Evolutionary conservation across 2,329 filamentous ascomycete species (phyloP), one percentile per base, ranked within the genome.

Genomic region (Curvularia spicifera): DNA sequence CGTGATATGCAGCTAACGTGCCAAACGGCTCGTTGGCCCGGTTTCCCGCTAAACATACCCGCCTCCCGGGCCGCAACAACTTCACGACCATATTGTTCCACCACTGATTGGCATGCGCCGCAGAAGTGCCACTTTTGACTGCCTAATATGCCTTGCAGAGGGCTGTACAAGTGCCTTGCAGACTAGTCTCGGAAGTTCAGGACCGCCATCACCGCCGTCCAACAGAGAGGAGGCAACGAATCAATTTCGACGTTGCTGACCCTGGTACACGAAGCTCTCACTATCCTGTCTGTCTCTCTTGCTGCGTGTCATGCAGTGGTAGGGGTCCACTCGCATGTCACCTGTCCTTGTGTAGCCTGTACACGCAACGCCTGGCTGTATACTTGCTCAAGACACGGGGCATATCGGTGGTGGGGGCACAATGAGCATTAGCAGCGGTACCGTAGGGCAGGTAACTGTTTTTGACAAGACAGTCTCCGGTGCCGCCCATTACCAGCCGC

Each of bases 81-180:
- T 63, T 65, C 57, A 66, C 56, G 37, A 60, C 63, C 37, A 69
- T 71, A 73, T 72, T 76, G 74, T 70, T 72, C 73, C 73, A 71
- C 74, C 72, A 75, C 68, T 64, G 57, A 60, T 60, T 60, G 53
- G 57, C 43, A 46, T 47, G 29, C 57, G 20, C 33, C 44, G 39
- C 31, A 29, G 47, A 20, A 46, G 40, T 44, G 26, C 47, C 53
- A 57, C 51, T 35, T 51, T 35, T 51, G 61, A 61, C 61, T 61
- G 64, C 58, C 58, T 65, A 68, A 63, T 61, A 42, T 62, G 66
- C 61, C 35, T 29, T 57, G 57, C 64, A 57, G 29, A 60, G 56
- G 59, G 54, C 49, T 39, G 33, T 37, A 54, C 51, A 54, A 53
- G 53, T 65, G 64, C 56, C 53, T 62, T 62, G 63, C 61, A 68